Conservation (phyloP, 23 red algal genomes). For the Pyropia yezoensis region DNA sequence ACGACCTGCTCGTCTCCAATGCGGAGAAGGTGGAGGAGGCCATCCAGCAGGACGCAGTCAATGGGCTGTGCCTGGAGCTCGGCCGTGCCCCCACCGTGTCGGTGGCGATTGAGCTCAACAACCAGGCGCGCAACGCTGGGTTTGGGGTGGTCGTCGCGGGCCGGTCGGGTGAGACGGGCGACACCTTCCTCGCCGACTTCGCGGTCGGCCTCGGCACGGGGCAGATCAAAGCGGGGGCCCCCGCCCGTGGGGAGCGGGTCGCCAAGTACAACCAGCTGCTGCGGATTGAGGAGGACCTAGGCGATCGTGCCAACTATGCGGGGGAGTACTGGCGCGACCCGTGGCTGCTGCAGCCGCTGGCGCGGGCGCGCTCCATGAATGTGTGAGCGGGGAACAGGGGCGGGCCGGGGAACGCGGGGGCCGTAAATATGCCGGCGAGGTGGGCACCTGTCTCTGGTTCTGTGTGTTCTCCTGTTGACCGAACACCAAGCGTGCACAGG, state of each 20-base stretch:
- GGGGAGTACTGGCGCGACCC: slow-evolving; percentile 80
- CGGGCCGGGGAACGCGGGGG: too few relatives aligned
- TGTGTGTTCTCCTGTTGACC: too few relatives aligned
- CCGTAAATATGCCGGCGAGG: too few relatives aligned
- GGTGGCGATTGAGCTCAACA: slow-evolving; percentile 70
- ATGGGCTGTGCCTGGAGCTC: slow-evolving; percentile 83
- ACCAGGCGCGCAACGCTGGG: slow-evolving; percentile 51
- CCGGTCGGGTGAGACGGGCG: slow-evolving; percentile 93
- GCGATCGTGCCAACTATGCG: slow-evolving; percentile 61
- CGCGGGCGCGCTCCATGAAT: neutral
- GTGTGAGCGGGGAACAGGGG: neutral
- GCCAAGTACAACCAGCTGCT: slow-evolving; percentile 96
- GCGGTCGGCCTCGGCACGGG: slow-evolving; percentile 90
- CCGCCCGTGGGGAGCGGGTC: slow-evolving; percentile 84
- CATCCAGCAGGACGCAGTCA: slow-evolving; percentile 76
- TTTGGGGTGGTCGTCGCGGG: slow-evolving; percentile 96
- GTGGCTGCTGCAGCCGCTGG: slow-evolving; percentile 32
- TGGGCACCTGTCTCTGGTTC: too few relatives aligned
- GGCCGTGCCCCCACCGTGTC: slow-evolving; percentile 86
- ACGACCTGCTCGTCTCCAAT: slow-evolving; percentile 95
- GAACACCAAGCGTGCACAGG: too few relatives aligned
- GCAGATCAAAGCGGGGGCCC: slow-evolving; percentile 91
- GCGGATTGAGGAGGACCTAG: slow-evolving; percentile 95
- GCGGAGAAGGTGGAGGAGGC: slow-evolving; percentile 71
- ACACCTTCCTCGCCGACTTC: slow-evolving; percentile 92